Percentiles rank a stretch among this genome's conserved stretches.
Evolutionary conservation across 257 asterid species (phyloP).

Genomic region (Osmanthus fragrans): DNA sequence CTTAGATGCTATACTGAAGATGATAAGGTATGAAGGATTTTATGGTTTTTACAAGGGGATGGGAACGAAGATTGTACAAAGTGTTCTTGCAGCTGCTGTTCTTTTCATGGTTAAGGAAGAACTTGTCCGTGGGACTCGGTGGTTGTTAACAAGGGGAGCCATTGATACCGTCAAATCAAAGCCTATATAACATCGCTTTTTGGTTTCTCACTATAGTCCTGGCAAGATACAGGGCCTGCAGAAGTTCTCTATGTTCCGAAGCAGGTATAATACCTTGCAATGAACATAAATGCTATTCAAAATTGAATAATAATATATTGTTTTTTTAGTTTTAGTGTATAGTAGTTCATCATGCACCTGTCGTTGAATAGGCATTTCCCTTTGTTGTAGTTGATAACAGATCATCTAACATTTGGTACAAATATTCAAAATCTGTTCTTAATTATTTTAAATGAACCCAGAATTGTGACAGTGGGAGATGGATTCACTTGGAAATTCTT

Average conservation of each 20-base stretch:
- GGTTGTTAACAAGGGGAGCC: conserved; percentile 59
- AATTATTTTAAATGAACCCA: background rate
- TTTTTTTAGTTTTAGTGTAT: conserved; percentile 9
- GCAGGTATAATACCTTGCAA: background rate
- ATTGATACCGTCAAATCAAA: conserved; percentile 30
- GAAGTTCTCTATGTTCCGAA: background rate
- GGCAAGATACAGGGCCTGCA: background rate
- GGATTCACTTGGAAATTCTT: background rate
- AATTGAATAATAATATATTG: conserved; percentile 18
- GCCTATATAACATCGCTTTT: conserved; percentile 22
- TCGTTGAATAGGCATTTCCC: conserved; percentile 7
- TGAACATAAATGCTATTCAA: conserved; percentile 10
- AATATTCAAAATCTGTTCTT: background rate
- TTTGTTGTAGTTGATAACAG: background rate
- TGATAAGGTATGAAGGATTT: conserved; percentile 79
- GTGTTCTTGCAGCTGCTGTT: conserved; percentile 96
- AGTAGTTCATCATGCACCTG: conserved; percentile 23
- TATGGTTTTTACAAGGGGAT: conserved; percentile 86
- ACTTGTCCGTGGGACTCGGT: conserved; percentile 76
- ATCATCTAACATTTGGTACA: background rate
- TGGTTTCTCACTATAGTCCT: background rate
- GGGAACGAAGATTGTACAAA: conserved; percentile 92
- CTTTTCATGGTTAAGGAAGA: conserved; percentile 98
- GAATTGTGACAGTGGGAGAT: background rate
- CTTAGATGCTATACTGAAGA: conserved; percentile 79